Evolutionary conservation across 2,329 filamentous ascomycete species (phyloP), one percentile per base, ranked within the genome.

Genomic region (Beauveria caledonica): DNA sequence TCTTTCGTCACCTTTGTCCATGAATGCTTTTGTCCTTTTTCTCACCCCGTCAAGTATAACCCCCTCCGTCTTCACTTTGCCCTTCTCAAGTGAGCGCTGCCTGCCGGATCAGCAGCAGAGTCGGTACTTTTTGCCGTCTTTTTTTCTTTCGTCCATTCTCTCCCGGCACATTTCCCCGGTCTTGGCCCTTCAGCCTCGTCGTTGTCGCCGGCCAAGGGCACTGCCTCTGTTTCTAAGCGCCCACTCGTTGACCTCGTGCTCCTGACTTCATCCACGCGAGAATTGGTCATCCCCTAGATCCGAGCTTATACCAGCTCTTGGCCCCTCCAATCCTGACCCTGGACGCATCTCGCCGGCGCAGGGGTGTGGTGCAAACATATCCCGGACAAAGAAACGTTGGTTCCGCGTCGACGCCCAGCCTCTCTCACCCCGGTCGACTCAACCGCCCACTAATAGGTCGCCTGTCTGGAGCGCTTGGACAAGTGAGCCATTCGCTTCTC

Each of bases 11-110:
- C 36, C 59, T 57, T 61, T 59, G 60, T 62, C 49, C 42, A 46
- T 59, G 60, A 62, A 58, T 62, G 55, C 56, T 62, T 62, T 62
- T 63, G 51, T 60, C 62, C 54, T 36, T 46, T 51, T 62, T 39
- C 27, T 46, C 33, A 29, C 21, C 33, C 15, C 21, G 36, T 50
- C 50, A 52, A 44, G n/a, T 62, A 45, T 51, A 51, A 36, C 33
- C 42, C 45, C 58, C n/a, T 25, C 23, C 56, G 60, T 52, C 51
- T 48, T 50, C 46, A 60, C 48, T 36, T 21, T 48, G 11, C 29
- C 8, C 54, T 46, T 61, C 54, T 40, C 46, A 58, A 58, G 36
- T 21, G 39, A 59, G 46, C 39, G 46, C 56, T 59, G 56, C 49
- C 48, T 59, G 56, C 46, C 56, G 48, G 56, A 52, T 59, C 56